phyloP scores from a whole-genome alignment of 139 green algal species.

The Coccomyxa sp. region DNA sequence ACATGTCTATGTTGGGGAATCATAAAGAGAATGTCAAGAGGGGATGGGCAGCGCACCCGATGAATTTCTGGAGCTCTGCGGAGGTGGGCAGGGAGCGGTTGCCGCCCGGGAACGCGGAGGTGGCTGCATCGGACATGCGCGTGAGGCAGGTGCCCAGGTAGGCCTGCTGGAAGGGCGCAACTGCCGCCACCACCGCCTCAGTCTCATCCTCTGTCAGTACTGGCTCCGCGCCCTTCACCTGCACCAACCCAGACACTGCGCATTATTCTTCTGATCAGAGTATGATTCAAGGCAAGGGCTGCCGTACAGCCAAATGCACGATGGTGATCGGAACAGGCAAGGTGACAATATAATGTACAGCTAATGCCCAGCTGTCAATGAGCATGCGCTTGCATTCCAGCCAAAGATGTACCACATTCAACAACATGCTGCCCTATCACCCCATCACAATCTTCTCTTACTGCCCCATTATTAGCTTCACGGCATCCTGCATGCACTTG shows the following conservation, averaged over 20 bases:
- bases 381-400: too few relatives aligned
- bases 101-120: constrained; percentile 64
- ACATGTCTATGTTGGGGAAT: too few relatives aligned
- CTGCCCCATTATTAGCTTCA: too few relatives aligned
- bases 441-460: too few relatives aligned
- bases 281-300: background rate
- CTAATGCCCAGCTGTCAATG: too few relatives aligned
- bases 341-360: too few relatives aligned
- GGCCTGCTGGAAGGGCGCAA: constrained; percentile 62
- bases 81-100: constrained; percentile 49
- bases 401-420: too few relatives aligned
- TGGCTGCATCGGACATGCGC: constrained; percentile 70
- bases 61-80: constrained; percentile 77
- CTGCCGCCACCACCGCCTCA: constrained; percentile 48
- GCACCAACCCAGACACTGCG: background rate
- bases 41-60: constrained; percentile 33
- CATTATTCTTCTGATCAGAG: background rate
- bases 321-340: too few relatives aligned
- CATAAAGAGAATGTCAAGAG: too few relatives aligned
- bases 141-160: constrained; percentile 67
- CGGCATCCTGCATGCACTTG: too few relatives aligned
- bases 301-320: too few relatives aligned
- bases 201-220: constrained; percentile 43
- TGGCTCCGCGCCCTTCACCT: constrained; percentile 43
- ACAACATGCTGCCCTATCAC: too few relatives aligned